These are phyloP conservation scores for Trichomonas gallinae DNA, from an alignment of 208 protist genomes.

Conservation along the genomic window DNA sequence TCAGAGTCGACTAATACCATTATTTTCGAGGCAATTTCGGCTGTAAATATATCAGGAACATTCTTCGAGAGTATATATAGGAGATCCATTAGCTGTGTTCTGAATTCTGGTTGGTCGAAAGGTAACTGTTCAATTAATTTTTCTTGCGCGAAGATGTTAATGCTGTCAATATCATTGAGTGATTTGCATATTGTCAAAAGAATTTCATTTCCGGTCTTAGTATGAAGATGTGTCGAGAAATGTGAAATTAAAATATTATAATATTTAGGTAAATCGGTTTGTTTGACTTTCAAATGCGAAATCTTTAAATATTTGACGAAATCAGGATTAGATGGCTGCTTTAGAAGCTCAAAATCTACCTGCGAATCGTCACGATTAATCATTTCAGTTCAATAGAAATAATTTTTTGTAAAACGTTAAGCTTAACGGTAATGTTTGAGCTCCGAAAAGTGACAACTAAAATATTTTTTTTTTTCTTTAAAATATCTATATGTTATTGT, in stretches of 20 bases:
- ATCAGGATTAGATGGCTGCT: background rate
- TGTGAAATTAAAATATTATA: background rate
- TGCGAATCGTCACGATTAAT: background rate
- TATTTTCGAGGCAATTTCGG: background rate
- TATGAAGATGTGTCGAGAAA: background rate
- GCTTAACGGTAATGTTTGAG: background rate
- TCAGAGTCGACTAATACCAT: background rate
- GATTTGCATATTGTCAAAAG: background rate
- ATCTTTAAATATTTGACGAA: background rate
- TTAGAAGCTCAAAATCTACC: background rate
- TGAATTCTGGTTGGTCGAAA: background rate
- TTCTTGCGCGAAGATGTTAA: background rate
- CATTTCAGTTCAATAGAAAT: background rate
- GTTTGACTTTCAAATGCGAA: background rate
- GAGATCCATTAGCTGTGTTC: background rate
- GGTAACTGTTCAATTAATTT: background rate
- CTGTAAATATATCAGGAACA: background rate
- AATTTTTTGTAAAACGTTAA: background rate
- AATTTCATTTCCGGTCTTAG: background rate
- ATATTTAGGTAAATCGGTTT: background rate
- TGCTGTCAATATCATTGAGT: background rate
- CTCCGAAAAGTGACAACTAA: background rate
- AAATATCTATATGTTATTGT: too few species aligned
- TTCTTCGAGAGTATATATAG: background rate
- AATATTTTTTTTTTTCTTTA: too few species aligned